These are phyloP conservation scores for Pseudonitzschia multiseries DNA, from an alignment of 108 stramenopile species.

Conservation along the genomic window DNA sequence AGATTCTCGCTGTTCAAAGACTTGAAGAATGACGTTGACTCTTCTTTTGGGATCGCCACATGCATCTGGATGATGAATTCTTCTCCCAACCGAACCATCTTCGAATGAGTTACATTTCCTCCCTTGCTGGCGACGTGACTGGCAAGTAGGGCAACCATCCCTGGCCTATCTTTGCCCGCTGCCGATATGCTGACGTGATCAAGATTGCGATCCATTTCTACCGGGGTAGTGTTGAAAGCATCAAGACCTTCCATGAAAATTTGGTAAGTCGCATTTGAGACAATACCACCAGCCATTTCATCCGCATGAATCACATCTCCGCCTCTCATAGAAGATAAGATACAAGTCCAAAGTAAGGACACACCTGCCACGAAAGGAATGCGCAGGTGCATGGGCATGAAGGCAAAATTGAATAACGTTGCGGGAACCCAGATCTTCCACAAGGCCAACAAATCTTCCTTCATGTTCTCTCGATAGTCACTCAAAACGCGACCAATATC, in stretches of 20 bases:
- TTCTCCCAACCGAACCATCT: slow-evolving; percentile 81
- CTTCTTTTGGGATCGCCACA: slow-evolving; percentile 67
- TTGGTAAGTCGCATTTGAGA: slow-evolving; percentile 61
- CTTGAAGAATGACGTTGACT: slow-evolving; percentile 24
- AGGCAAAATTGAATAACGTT: slow-evolving; percentile 86
- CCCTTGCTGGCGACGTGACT: slow-evolving; percentile 59
- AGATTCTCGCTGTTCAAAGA: slow-evolving; percentile 27
- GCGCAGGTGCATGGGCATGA: slow-evolving; percentile 88
- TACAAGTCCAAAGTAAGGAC: slow-evolving; percentile 80
- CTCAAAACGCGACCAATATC: slow-evolving; percentile 52
- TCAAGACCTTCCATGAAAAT: slow-evolving; percentile 73
- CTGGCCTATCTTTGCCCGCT: slow-evolving; percentile 67
- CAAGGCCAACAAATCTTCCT: slow-evolving; percentile 73
- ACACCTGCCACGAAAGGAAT: slow-evolving; percentile 85
- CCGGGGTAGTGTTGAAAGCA: slow-evolving; percentile 61
- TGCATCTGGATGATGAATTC: slow-evolving; percentile 88
- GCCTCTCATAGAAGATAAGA: slow-evolving; percentile 85
- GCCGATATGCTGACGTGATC: slow-evolving; percentile 75
- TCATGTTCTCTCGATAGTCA: slow-evolving; percentile 67
- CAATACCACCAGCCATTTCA: slow-evolving; percentile 75
- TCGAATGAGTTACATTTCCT: slow-evolving; percentile 82
- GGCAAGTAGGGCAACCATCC: slow-evolving; percentile 70
- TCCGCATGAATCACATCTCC: slow-evolving; percentile 69
- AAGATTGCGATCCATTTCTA: slow-evolving; percentile 64
- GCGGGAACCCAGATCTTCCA: slow-evolving; percentile 90